Conservation (phyloP, 352 stramenopile genomes). For the Plasmopara halstedii region DNA sequence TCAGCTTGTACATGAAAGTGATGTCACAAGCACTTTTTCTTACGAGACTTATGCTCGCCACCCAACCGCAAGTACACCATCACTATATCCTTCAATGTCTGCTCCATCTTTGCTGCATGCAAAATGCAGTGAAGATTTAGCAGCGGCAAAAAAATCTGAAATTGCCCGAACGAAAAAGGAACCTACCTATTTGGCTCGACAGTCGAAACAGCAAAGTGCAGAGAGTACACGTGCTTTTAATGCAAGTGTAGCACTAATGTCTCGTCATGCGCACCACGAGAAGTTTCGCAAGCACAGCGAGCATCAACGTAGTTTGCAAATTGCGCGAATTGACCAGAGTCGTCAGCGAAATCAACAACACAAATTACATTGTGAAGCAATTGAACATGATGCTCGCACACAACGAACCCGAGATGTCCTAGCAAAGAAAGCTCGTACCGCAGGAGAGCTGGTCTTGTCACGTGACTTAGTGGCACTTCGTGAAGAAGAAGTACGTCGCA, state of each 20-base stretch:
- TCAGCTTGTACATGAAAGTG: constrained; percentile 29
- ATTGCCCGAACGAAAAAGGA: constrained; percentile 27
- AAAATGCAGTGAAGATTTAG: constrained; percentile 15
- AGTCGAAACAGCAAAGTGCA: constrained; percentile 24
- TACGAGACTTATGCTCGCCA: constrained; percentile 35
- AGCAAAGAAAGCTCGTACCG: constrained; percentile 49
- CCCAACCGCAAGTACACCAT: constrained; percentile 12
- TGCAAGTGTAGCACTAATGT: constrained; percentile 69
- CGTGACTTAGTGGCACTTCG: constrained; percentile 34
- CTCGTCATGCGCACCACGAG: constrained; percentile 61
- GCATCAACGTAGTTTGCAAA: constrained; percentile 29
- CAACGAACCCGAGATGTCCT: constrained; percentile 35
- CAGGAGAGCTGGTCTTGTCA: constrained; percentile 41
- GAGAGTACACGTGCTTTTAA: constrained; percentile 58
- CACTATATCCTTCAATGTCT: constrained; percentile 12
- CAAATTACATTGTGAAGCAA: constrained; percentile 42
- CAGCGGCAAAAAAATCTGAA: constrained; percentile 27
- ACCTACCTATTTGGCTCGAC: constrained; percentile 19
- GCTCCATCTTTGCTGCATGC: constrained; percentile 19
- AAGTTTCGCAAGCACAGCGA: constrained; percentile 44
- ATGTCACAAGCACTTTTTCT: constrained; percentile 33
- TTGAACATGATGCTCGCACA: constrained; percentile 32
- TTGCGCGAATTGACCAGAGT: constrained; percentile 34
- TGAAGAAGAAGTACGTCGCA: constrained; percentile 37
- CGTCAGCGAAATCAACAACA: constrained; percentile 43